phyloP scores from a whole-genome alignment of 2,329 filamentous ascomycete species.

The Thielaviopsis cerberus region DNA sequence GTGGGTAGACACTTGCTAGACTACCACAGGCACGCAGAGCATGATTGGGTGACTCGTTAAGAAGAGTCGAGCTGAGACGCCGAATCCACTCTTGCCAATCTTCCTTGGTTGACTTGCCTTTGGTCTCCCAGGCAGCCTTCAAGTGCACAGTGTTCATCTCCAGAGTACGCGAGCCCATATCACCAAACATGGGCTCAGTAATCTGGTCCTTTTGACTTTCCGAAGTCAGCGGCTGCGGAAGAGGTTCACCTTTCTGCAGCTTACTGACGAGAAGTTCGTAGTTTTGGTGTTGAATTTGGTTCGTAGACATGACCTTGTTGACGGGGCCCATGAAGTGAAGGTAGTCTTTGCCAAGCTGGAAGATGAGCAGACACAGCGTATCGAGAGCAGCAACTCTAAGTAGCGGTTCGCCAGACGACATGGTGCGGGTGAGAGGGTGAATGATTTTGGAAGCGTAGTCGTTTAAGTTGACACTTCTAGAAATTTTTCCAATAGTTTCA shows the following conservation, averaged over 20 bases:
- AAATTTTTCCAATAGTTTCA: constrained; percentile 84
- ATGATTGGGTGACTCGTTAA: constrained; percentile 91
- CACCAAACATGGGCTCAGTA: constrained; percentile 65
- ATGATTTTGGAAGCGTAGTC: constrained; percentile 95
- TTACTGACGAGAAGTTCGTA: constrained; percentile 87
- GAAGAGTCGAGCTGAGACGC: constrained; percentile 81
- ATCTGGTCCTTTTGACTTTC: constrained; percentile 56
- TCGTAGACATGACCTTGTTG: constrained; percentile 62
- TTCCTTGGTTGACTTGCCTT: constrained; percentile 88
- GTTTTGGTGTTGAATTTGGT: constrained; percentile 74
- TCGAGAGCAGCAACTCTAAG: constrained; percentile 73
- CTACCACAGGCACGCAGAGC: constrained; percentile 83
- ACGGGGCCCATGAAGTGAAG: constrained; percentile 85
- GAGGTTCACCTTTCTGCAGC: constrained; percentile 76
- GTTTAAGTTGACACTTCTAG: constrained; percentile 88
- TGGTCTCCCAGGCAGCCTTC: constrained; percentile 92
- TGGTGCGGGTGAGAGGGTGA: constrained; percentile 71
- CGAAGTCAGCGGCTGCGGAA: constrained; percentile 87
- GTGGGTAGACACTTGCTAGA: constrained; percentile 76
- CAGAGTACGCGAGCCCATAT: constrained; percentile 79
- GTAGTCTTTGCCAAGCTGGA: constrained; percentile 89
- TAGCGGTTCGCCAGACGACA: constrained; percentile 52
- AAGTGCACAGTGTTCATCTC: constrained; percentile 96
- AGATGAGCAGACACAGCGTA: constrained; percentile 84
- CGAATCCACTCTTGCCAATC: constrained; percentile 99